phyloP scores from a whole-genome alignment of 768 basidiomycete species.

The Rhodotorula graminis region DNA sequence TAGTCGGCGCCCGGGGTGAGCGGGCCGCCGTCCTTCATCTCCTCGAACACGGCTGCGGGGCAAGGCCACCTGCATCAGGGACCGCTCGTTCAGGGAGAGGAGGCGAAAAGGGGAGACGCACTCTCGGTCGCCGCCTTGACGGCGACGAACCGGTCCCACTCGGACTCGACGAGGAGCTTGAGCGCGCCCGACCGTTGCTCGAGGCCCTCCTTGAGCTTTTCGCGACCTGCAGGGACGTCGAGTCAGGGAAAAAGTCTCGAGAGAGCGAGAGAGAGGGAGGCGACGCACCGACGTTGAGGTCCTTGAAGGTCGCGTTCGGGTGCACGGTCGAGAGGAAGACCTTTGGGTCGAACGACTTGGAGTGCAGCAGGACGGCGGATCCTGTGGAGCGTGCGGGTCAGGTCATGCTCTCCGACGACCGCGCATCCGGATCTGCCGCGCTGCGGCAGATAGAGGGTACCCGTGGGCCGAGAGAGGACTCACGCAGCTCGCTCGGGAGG shows the following conservation, averaged over 20 bases:
- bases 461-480: not conserved
- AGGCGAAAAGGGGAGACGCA: slow-evolving; percentile 45
- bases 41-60: slow-evolving; percentile 68
- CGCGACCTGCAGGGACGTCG: not conserved
- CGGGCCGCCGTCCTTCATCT: slow-evolving; percentile 81
- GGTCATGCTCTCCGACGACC: not conserved
- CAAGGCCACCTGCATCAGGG: not conserved
- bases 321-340: slow-evolving; percentile 84
- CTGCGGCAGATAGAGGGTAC: too few relatives aligned
- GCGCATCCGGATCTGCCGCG: too few relatives aligned
- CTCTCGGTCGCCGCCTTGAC: slow-evolving; percentile 97
- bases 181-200: slow-evolving; percentile 93
- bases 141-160: slow-evolving; percentile 94
- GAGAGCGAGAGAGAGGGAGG: rapidly evolving
- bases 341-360: slow-evolving; percentile 95
- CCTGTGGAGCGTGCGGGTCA: slow-evolving; percentile 48
- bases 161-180: slow-evolving; percentile 88
- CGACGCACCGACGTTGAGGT: slow-evolving; percentile 68
- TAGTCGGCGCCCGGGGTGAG: slow-evolving; percentile 71
- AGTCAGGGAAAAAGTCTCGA: not conserved
- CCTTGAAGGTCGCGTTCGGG: slow-evolving; percentile 90
- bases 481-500: slow-evolving; percentile 58
- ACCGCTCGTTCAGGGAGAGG: not conserved
- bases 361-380: slow-evolving; percentile 73
- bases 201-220: slow-evolving; percentile 55